Conservation (phyloP, 2,329 filamentous ascomycete species). For the Fusarium equiseti region DNA sequence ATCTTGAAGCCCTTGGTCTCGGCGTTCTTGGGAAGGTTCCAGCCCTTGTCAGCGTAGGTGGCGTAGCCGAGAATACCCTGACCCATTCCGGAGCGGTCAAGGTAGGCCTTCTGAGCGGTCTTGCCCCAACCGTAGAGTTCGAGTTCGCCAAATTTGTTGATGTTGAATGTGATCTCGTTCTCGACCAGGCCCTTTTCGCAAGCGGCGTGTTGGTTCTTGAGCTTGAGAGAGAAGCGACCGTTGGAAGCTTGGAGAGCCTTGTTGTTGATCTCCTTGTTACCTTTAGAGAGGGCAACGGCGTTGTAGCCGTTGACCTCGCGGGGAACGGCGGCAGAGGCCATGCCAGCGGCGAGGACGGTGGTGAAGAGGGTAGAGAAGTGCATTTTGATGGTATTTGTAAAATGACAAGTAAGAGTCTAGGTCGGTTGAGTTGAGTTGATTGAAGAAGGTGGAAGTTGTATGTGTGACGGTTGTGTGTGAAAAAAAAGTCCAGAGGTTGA, state of each 20-base stretch:
- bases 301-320: constrained; percentile 56
- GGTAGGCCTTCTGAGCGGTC: constrained; percentile 60
- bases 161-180: constrained; percentile 61
- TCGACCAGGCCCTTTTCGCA: constrained; percentile 55
- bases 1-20: constrained; percentile 63
- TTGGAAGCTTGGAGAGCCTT: constrained; percentile 58
- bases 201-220: constrained; percentile 59
- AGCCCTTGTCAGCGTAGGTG: constrained; percentile 52
- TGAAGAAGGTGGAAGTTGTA: background rate
- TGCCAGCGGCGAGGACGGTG: constrained; percentile 44
- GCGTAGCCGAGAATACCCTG: constrained; percentile 67
- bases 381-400: constrained; percentile 39
- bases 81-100: constrained; percentile 70
- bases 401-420: background rate
- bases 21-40: constrained; percentile 51
- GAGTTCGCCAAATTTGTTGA: constrained; percentile 57
- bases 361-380: constrained; percentile 45
- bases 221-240: constrained; percentile 58
- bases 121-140: constrained; percentile 57
- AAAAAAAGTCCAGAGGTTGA: background rate
- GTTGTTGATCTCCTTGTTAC: constrained; percentile 60
- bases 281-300: constrained; percentile 63
- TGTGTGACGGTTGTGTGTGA: background rate
- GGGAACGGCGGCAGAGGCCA: constrained; percentile 41
- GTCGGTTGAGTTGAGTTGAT: background rate